Conservation (phyloP, 805 yeast genomes). For the Scheffersomyces amazonensis region DNA sequence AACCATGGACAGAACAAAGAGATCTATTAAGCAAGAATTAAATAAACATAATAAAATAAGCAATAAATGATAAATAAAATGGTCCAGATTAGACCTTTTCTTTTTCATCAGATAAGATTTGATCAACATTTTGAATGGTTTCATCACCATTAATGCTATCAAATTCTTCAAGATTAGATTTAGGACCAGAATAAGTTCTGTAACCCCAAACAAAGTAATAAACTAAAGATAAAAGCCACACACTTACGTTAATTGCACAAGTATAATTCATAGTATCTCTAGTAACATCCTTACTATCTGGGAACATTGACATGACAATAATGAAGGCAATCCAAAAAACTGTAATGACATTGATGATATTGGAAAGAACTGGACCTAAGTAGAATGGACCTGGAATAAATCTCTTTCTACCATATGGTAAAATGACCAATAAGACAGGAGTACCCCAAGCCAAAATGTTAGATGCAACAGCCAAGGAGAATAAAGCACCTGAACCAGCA, state of each 20-base stretch:
- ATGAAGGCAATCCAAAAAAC: conserved; percentile 48
- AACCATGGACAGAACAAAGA: too few species aligned
- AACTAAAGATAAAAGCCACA: conserved; percentile 51
- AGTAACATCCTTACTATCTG: conserved; percentile 41
- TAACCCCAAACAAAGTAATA: conserved; percentile 55
- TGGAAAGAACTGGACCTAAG: conserved; percentile 50
- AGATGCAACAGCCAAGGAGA: conserved; percentile 61
- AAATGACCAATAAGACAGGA: conserved; percentile 55
- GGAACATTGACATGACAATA: conserved; percentile 61
- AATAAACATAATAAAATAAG: too few species aligned
- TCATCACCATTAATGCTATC: conserved; percentile 1
- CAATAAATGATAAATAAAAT: too few species aligned
- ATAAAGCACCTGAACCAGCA: conserved; percentile 63
- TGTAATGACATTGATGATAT: conserved; percentile 44
- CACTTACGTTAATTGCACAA: conserved; percentile 58
- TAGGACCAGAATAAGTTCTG: conserved; percentile 58
- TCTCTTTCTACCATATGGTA: conserved; percentile 46
- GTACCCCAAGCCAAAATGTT: conserved; percentile 60
- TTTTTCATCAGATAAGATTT: not conserved
- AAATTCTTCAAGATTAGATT: conserved; percentile 17
- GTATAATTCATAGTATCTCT: conserved; percentile 66
- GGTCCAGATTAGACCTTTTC: not conserved
- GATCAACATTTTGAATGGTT: not conserved
- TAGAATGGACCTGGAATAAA: conserved; percentile 68
- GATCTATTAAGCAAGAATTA: too few species aligned